These are phyloP conservation scores for Penicillium sp. DNA, from an alignment of 2,329 filamentous ascomycete species.

Conservation along the genomic window DNA sequence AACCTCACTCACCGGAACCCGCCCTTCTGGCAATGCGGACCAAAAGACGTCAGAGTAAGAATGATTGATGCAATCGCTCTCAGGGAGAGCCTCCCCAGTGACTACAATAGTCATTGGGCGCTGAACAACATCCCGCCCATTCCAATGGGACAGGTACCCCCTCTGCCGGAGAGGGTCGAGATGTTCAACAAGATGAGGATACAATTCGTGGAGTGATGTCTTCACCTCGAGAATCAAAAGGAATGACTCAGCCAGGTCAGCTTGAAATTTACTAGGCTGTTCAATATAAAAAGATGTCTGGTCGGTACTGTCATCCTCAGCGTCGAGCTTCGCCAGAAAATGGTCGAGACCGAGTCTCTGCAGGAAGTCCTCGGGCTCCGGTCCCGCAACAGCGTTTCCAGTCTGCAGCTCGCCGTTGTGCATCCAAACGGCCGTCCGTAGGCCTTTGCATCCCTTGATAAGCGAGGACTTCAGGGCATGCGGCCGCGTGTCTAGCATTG, in stretches of 20 bases:
- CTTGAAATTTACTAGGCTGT: not conserved
- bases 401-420: conserved; percentile 25
- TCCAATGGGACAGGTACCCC: conserved; percentile 27
- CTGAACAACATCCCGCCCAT: conserved; percentile 19
- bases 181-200: conserved; percentile 20
- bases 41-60: conserved; percentile 19
- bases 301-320: conserved; percentile 7
- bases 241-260: conserved; percentile 17
- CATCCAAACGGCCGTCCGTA: conserved; percentile 29
- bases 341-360: conserved; percentile 25
- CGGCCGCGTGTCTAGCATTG: conserved; percentile 17
- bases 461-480: conserved; percentile 24
- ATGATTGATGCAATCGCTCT: conserved; percentile 5
- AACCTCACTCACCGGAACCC: not conserved
- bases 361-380: conserved; percentile 13
- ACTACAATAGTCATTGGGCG: conserved; percentile 29
- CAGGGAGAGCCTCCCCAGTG: conserved; percentile 10
- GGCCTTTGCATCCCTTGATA: conserved; percentile 27
- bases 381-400: conserved; percentile 11
- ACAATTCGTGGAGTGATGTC: conserved; percentile 16
- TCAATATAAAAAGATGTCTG: not conserved
- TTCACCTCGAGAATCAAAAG: conserved; percentile 27
- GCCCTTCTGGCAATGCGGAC: conserved; percentile 2
- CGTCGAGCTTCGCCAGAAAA: conserved; percentile 17
- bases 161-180: conserved; percentile 20